Base-by-base conservation (phyloP, 192 early-diverging fungal genomes). In the Hyaloraphidium curvatum region DNA sequence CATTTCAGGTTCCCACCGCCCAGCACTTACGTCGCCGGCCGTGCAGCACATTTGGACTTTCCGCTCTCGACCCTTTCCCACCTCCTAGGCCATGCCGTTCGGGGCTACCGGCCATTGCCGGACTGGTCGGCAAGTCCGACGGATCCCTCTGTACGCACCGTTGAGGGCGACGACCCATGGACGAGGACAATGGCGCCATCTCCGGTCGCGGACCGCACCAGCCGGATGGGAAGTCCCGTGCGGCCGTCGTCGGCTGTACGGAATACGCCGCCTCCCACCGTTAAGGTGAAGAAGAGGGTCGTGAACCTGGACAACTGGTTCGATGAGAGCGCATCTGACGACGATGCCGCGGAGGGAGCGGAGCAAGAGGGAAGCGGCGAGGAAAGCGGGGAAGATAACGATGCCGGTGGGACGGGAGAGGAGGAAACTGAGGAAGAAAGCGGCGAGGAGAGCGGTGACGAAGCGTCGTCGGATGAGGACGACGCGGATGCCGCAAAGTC, bases 91-190 rank as follows among this genome's bases (percentile, higher is more conserved):
- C 74, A 72, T 3, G 39, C 60, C 3, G 56, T 82, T 35, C 59
- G 65, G 11, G 84, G 83, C 16, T 93, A 94, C 61, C 70, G 77
- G 40, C 64, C 79, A 9, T 65, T 97, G 50, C 80, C 88, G 3
- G 80, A 83, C 27, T 94, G 86, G 82, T 79, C 88, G 1, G 51
- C 64, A 3, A 60, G 62, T 28, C 66, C 69, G 27, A 73, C 78
- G 0, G 75, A 81, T 48, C 52, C 70, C 0, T 63, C 70, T 0
- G 61, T 74, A 14, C 72, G 72, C 1, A 30, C 59, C 25, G 65
- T 60, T 2, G 1, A 48, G 23, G 14, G 17, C 17, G 43, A 48
- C 11, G 43, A 48, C 19, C 43, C 43, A 22, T 48, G 43, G 43
- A 25, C 43, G 4, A 14, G 43, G 7, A 25, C 14, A 9, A 11